Base-by-base conservation (phyloP, 176 grass and related monocot genomes). In the Calamus simplicifolius region DNA sequence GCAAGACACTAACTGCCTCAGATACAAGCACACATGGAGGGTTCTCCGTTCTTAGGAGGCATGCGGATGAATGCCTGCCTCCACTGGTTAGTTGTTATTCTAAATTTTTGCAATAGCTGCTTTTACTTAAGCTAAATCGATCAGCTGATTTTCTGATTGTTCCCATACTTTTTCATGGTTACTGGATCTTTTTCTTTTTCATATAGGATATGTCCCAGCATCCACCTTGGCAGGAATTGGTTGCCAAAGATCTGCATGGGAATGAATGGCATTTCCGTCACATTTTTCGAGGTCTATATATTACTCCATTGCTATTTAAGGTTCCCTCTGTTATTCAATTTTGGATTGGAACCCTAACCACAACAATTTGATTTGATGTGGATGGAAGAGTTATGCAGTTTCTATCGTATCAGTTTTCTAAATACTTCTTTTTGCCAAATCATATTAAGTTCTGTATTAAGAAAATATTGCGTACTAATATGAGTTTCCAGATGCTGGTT, bases 31-130 rank as follows among this genome's bases (percentile, higher is more conserved):
- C 93, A 4, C 93, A 98, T 61, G 93, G 93, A 0, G 93, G 93
- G 7, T 98, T 98, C 71, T 98, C 93, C 16, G 88, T 98, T 67
- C 93, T 92, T 85, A 77, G 88, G 73, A 85, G 81, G 25, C 93
- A 98, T 85, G 93, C 93, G 23, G 87, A 92, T 72, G 93, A 98
- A 64, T 98, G 93, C 62, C 88, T 98, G 67, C 93, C 93, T 69
- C 88, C 72, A 1, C 64, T 98, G 73, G 93, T 98, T 74, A 89
- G 88, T 76, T 83, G 73, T 14, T 31, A 60, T 53, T 30, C 35
- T 43, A 13, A 43, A 43, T 43, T 43, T 43, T 43, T 3, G 8
- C 35, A 43, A 43, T 43, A 43, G 1, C 12, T 43, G 8, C 8
- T 43, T 43, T 12, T 43, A 7, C 0, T 35, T 43, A 43, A 43